Percentiles rank a stretch among this genome's conserved stretches.
Evolutionary conservation across 306 rosid species (phyloP).

Genomic region (Hippophae rhamnoides): DNA sequence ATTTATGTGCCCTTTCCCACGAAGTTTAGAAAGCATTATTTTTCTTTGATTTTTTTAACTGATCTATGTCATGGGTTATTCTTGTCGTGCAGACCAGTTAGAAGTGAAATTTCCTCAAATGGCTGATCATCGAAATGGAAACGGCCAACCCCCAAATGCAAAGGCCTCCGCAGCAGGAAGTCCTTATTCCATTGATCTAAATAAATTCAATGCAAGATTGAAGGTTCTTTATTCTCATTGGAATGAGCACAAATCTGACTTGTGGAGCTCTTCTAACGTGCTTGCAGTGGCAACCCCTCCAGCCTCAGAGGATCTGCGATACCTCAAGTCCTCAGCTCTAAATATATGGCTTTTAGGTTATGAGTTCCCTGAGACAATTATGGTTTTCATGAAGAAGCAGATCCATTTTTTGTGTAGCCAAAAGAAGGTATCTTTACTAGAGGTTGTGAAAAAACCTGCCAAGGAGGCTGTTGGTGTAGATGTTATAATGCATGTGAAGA

Average conservation of each 20-base stretch:
- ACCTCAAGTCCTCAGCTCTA: slow-evolving; percentile 77
- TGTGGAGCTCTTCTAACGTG: slow-evolving; percentile 77
- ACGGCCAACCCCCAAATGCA: slow-evolving; percentile 46
- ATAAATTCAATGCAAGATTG: slow-evolving; percentile 49
- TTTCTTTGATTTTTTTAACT: neutral
- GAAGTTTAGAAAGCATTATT: neutral
- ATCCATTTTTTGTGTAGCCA: slow-evolving; percentile 79
- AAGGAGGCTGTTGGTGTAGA: slow-evolving; percentile 65
- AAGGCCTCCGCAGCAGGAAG: slow-evolving; percentile 43
- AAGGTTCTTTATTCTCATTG: slow-evolving; percentile 55
- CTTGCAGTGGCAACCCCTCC: slow-evolving; percentile 68
- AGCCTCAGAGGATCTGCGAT: slow-evolving; percentile 81
- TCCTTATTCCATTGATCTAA: slow-evolving; percentile 54
- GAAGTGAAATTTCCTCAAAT: slow-evolving; percentile 17
- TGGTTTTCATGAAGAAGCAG: slow-evolving; percentile 77
- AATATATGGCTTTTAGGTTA: slow-evolving; percentile 79
- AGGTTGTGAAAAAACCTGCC: slow-evolving; percentile 57
- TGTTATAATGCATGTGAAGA: slow-evolving; percentile 68
- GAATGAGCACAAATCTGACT: slow-evolving; percentile 45
- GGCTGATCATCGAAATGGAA: slow-evolving; percentile 85
- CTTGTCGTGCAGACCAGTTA: slow-evolving; percentile 12
- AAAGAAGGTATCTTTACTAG: slow-evolving; percentile 75
- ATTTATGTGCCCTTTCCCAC: no score
- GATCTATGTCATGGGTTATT: neutral
- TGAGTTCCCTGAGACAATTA: slow-evolving; percentile 87